Base-by-base conservation (phyloP, 1,284 basidiomycete genomes). In the Peniophora sp. region DNA sequence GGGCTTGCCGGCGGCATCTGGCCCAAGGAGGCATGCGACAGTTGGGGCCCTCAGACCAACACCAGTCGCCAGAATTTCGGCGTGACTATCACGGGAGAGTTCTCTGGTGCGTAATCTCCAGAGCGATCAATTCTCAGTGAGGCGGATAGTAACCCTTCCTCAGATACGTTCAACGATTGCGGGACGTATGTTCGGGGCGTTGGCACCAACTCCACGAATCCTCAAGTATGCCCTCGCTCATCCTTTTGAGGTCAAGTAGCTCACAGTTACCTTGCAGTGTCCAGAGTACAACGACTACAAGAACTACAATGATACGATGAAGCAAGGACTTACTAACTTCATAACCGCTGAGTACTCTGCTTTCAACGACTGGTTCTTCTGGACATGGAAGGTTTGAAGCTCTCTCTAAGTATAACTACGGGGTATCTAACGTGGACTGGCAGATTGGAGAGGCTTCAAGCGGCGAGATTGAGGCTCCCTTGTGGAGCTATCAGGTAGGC, bases 31-130 rank as follows among this genome's bases (percentile, higher is more conserved):
- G 60, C 60, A 0, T 86, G 84, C 63, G 64, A 65, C 36, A 55
- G 70, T 32, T 85, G 80, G 78, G 79, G 65, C 16, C 55, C 63
- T 14, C 59, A 59, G 12, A 69, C 81, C 55, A 82, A 80, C 59
- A 63, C 56, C 22, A 73, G 69, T 63, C 73, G 72, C 25, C 55
- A 57, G n/a, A 53, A 57, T 20, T 78, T 73, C 53, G 81, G 81
- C 6, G 63, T 77, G 39, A 74, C 73, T 32, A 61, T 70, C 45
- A 74, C 75, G 8, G 81, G 79, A 50, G 81, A 84, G 63, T 71
- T 68, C 60, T 65, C 64, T 45, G 64, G 68, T 52, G 12, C 27
- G 27, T 12, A 6, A 5, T 6, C 27, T 32, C 27, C 27, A n/a
- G 27, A 32, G 27, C 12, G 6, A 12, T 32, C 27, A n/a, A n/a